phyloP scores from a whole-genome alignment of 768 basidiomycete species.

The Boletus reticuloceps region DNA sequence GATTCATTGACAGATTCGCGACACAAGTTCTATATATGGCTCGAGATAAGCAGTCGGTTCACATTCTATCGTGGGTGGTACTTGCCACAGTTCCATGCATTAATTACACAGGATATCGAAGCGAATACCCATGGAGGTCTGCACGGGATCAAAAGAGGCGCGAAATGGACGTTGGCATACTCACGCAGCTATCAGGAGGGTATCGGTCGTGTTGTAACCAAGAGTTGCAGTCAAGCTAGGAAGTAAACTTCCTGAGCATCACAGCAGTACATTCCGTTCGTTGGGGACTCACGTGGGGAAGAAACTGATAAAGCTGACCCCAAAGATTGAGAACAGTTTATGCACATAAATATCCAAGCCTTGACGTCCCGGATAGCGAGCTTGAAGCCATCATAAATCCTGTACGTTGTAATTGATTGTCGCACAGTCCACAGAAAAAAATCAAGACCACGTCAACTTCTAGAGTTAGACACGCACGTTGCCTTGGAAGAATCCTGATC shows the following conservation, averaged over 20 bases:
- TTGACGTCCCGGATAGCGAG: conserved; percentile 57
- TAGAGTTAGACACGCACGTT: conserved; percentile 9
- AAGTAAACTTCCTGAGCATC: neutral
- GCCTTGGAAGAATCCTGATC: conserved; percentile 42
- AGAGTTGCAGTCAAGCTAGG: conserved; percentile 56
- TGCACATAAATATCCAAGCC: conserved; percentile 50
- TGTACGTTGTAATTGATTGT: conserved; percentile 14
- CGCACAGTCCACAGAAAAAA: too few species aligned
- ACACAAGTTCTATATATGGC: too few species aligned
- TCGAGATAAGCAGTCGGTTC: neutral
- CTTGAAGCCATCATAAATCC: conserved; percentile 48
- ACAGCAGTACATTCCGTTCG: neutral
- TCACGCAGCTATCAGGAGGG: conserved; percentile 59
- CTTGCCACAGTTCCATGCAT: conserved; percentile 53
- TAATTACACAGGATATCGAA: conserved; percentile 46
- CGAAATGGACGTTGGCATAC: conserved; percentile 10
- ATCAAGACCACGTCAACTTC: too few species aligned
- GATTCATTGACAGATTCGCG: too few species aligned
- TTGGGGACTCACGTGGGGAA: conserved; percentile 43
- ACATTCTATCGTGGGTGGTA: neutral
- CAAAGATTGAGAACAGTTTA: conserved; percentile 50
- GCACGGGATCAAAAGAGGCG: neutral
- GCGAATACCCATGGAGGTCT: conserved; percentile 66
- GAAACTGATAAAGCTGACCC: conserved; percentile 60
- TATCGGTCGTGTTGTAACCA: conserved; percentile 57